Evolutionary conservation across 2,329 filamentous ascomycete species (phyloP), one percentile per base, ranked within the genome.

Genomic region (Nigrospora oryzae): DNA sequence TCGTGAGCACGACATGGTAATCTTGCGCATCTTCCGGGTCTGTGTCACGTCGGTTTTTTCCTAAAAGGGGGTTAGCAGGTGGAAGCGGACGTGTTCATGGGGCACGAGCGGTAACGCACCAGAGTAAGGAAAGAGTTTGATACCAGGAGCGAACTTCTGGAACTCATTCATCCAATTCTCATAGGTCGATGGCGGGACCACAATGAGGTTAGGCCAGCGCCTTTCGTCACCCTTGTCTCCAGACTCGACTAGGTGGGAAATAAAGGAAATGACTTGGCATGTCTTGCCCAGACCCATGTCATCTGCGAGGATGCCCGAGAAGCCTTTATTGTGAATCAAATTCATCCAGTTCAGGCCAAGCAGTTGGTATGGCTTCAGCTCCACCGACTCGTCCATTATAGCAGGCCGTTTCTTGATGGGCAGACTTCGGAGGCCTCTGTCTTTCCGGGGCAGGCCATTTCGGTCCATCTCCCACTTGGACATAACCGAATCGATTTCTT

Each of bases 251-350:
- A 98, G 71, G 55, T 95, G 84, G 14, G 89, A 86, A 38, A 98
- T 74, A 56, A 98, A 89, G 0, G 89, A 83, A 53, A 98, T 95
- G 49, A 97, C 89, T 58, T 98, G 91, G 56, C 89, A 96, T 0
- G 93, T 98, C 71, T 98, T 98, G 38, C 93, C 93, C 36, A 91
- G 71, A 42, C 87, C 93, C 93, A 98, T 98, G 60, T 98, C 93
- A 60, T 98, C 93, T 2, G 93, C 93, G 15, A 98, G 72, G 46
- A 98, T 97, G 50, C 89, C 91, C 38, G 88, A 91, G 42, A 94
- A 77, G 28, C 82, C 75, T 46, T 86, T 82, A 43, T 83, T 75
- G 67, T 89, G 95, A 13, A 98, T 74, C 38, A 97, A 67, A 45
- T 83, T 81, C 58, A 98, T 77, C 93, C 93, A 98, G 60, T 97